A percentile compares a stretch with the other conserved stretches of the same genome.
These are phyloP conservation scores for Piper longum DNA, from an alignment of 164 flowering plant genomes.

Conservation along the genomic window DNA sequence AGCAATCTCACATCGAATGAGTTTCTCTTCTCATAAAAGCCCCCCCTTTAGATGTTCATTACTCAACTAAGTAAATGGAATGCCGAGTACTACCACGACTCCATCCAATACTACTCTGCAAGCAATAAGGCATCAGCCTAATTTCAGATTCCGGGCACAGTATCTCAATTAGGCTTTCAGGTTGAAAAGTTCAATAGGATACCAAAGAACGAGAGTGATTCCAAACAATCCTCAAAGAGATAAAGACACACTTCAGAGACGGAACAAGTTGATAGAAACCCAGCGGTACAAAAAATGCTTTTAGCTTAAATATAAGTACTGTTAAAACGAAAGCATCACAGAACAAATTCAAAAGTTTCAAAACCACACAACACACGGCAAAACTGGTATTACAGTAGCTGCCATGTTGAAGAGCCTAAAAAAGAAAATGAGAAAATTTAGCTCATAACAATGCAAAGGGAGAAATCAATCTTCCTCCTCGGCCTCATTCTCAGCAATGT, in stretches of 20 bases:
- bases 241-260: background rate
- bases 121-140: no score
- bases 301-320: background rate
- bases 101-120: no score
- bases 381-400: constrained; percentile 2
- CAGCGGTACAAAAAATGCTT: background rate
- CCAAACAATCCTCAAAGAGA: no score
- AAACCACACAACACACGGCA: background rate
- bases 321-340: background rate
- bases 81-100: no score
- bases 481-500: constrained; percentile 67
- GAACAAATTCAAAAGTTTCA: background rate
- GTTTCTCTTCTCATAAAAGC: no score
- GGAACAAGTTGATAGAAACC: background rate
- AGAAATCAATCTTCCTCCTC: constrained; percentile 36
- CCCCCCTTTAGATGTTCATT: no score
- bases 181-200: no score
- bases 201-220: no score
- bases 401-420: background rate
- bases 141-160: no score
- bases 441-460: background rate
- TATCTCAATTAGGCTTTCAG: no score
- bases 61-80: no score
- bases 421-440: background rate
- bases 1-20: no score